phyloP scores from a whole-genome alignment of 805 yeast genomes.

The Saccharomyces jurei region DNA sequence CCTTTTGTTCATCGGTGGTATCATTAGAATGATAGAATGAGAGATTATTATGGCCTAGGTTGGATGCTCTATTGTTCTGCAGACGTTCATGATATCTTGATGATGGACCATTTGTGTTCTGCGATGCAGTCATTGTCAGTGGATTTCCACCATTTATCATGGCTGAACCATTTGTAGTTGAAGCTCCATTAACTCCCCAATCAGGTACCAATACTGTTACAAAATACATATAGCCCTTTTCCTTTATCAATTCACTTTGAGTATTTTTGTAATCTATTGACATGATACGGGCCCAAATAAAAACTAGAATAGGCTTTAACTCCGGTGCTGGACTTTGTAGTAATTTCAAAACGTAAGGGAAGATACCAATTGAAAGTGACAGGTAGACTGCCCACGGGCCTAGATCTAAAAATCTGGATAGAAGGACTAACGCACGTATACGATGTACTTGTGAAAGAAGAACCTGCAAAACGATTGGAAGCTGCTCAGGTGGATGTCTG shows the following conservation, averaged over 20 bases:
- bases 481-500: constrained; percentile 84
- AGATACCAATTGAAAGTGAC: constrained; percentile 88
- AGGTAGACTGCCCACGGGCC: constrained; percentile 98
- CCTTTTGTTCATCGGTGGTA: constrained; percentile 74
- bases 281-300: constrained; percentile 97
- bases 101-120: constrained; percentile 14
- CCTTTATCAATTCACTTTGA: constrained; percentile 87
- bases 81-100: constrained; percentile 12
- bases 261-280: constrained; percentile 86
- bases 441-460: constrained; percentile 90
- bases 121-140: constrained; percentile 17
- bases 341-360: constrained; percentile 85
- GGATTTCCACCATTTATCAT: constrained; percentile 12
- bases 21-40: constrained; percentile 18
- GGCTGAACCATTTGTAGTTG: constrained; percentile 11
- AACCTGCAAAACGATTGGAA: constrained; percentile 90
- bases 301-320: constrained; percentile 84
- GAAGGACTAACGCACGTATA: constrained; percentile 72
- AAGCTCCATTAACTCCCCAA: constrained; percentile 11
- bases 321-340: constrained; percentile 94
- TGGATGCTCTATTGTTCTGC: constrained; percentile 3
- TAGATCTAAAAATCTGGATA: constrained; percentile 79
- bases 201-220: constrained; percentile 61
- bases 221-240: constrained; percentile 83
- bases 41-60: background rate